Evolutionary conservation across 176 grass and related monocot species (phyloP).

Genomic region (Dendrocalamus sinicus): DNA sequence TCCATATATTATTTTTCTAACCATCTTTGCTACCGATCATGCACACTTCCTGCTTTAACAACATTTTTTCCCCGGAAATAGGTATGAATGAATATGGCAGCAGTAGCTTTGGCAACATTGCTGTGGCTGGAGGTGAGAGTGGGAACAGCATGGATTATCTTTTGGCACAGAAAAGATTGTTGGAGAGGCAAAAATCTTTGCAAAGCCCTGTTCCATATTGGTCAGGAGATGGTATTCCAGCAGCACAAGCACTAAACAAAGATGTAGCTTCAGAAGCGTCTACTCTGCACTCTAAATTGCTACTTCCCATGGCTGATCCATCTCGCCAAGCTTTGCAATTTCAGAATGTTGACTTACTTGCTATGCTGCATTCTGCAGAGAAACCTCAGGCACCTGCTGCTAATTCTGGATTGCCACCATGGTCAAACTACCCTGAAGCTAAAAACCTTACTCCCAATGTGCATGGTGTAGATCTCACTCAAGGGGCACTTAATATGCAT

Average conservation of each 20-base stretch:
- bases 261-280: constrained; percentile 56
- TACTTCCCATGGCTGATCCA: constrained; percentile 56
- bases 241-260: constrained; percentile 54
- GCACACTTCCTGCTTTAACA: constrained; percentile 23
- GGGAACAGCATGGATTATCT: constrained; percentile 75
- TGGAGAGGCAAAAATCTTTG: constrained; percentile 82
- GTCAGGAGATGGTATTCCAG: constrained; percentile 59
- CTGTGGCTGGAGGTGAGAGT: constrained; percentile 50
- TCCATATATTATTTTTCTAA: constrained; percentile 12
- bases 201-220: constrained; percentile 69
- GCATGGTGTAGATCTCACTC: constrained; percentile 51
- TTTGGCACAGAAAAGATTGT: constrained; percentile 73
- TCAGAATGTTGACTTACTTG: constrained; percentile 83
- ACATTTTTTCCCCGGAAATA: constrained; percentile 35
- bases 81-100: constrained; percentile 67
- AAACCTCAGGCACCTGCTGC: constrained; percentile 57
- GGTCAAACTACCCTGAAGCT: constrained; percentile 68
- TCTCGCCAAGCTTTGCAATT: constrained; percentile 57
- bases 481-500: constrained; percentile 56
- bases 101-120: constrained; percentile 52
- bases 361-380: constrained; percentile 79
- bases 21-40: constrained; percentile 8
- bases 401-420: constrained; percentile 56
- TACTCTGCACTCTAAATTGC: constrained; percentile 67
- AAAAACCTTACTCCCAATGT: constrained; percentile 51